A percentile compares a stretch with the other conserved stretches of the same genome.
Conservation (phyloP, 2,329 filamentous ascomycete genomes). For the Aspergillus viridinutans region DNA sequence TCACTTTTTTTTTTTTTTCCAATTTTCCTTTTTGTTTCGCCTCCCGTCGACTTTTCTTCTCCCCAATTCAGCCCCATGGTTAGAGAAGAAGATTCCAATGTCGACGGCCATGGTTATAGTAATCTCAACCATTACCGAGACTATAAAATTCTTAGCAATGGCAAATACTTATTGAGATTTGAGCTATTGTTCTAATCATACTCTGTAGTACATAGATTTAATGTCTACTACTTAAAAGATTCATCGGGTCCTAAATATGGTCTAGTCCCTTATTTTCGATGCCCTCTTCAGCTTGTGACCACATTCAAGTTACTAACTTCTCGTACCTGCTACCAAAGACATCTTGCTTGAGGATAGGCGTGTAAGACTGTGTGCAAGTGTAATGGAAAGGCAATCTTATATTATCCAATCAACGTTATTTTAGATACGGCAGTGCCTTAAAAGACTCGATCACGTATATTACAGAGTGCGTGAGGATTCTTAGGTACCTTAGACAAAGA, state of each 20-base stretch:
- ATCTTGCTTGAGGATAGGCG: background rate
- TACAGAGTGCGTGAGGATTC: background rate
- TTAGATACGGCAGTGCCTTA: background rate
- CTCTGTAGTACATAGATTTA: background rate
- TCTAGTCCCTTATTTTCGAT: background rate
- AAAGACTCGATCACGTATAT: background rate
- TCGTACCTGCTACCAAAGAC: no score
- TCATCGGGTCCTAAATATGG: background rate
- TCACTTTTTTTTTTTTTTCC: background rate
- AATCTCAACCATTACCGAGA: background rate
- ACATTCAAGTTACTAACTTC: background rate
- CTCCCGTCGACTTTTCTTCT: background rate
- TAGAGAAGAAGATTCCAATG: conserved; percentile 10
- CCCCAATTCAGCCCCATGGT: background rate
- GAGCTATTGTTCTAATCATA: background rate
- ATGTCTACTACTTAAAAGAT: background rate
- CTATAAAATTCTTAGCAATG: background rate
- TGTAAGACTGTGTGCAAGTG: background rate
- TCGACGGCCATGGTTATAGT: background rate
- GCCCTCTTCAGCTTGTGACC: background rate
- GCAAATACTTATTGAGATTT: background rate
- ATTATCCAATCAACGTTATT: background rate
- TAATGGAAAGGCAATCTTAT: background rate
- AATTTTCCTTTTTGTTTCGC: background rate
- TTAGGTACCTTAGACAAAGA: no score